These are phyloP conservation scores for Bipolaris bicolor DNA, from an alignment of 2,329 filamentous ascomycete genomes.

Conservation along the genomic window DNA sequence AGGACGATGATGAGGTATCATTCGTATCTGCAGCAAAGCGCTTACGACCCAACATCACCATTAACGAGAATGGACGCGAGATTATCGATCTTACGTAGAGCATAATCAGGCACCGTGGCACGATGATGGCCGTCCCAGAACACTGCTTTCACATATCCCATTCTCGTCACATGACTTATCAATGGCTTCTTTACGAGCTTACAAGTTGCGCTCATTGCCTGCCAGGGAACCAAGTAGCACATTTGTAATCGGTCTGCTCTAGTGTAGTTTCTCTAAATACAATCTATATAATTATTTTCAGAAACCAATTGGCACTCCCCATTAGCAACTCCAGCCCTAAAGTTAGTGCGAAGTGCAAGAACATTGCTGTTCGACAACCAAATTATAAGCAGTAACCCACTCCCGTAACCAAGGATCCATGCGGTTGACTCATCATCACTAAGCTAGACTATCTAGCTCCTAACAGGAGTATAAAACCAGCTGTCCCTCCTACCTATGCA, in stretches of 20 bases:
- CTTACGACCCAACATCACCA: not conserved
- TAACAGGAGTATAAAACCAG: not conserved
- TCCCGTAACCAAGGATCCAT: not conserved
- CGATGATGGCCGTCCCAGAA: not conserved
- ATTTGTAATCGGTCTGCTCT: too few species aligned
- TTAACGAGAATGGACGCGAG: slow-evolving; percentile 24
- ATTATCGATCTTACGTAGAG: slow-evolving; percentile 28
- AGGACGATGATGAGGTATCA: slow-evolving; percentile 12
- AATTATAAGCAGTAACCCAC: not conserved
- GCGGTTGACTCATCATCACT: not conserved
- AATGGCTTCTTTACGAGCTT: not conserved
- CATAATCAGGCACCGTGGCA: not conserved
- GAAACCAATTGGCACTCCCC: too few species aligned
- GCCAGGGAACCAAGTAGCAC: too few species aligned
- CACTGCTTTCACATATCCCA: too few species aligned
- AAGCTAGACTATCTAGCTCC: not conserved
- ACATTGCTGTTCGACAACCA: not conserved
- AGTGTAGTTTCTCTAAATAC: too few species aligned
- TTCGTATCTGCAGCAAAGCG: slow-evolving; percentile 21
- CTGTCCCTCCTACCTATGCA: not conserved
- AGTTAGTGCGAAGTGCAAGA: not conserved
- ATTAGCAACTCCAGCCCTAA: too few species aligned
- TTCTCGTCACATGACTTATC: not conserved
- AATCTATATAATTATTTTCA: too few species aligned
- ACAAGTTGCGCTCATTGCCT: too few species aligned